Base-by-base conservation (phyloP, 306 rosid genomes). In the Styphnolobium japonicum region DNA sequence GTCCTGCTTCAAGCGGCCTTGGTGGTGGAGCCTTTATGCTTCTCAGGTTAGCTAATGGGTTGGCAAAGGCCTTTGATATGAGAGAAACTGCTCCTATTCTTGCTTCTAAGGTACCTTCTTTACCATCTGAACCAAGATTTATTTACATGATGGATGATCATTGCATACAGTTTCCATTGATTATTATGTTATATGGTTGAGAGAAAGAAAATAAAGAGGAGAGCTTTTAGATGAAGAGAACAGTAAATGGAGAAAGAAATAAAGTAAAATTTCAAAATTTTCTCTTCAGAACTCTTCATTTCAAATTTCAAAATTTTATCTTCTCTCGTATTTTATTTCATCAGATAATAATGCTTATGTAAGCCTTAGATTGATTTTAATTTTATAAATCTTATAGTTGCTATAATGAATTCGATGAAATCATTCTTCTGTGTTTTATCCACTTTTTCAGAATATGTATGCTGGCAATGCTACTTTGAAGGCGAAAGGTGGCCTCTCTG, bases 21-120 rank as follows among this genome's bases (percentile, higher is more conserved):
- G 97, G 98, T 55, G 98, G 97, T 45, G 95, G 95, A 39, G 88
- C 92, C 74, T 91, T 94, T 75, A 79, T 94, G 98, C 80, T 91
- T 57, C 69, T 89, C 46, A 86, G 89, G 42, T 82, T 79, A 60
- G 73, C 86, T 29, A 85, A 16, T 62, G 93, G 95, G 0, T 22
- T 68, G 10, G 77, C 93, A 10, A 83, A 86, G 60, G 92, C 91
- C 67, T 84, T 81, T 55, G 93, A 91, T 77, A 92, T 92, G 93
- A 87, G 98, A 85, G 98, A 94, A 87, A 90, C 92, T 75, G 94
- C 95, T 79, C 94, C 97, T 10, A 57, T 74, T 45, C 87, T 57
- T 6, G 91, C 97, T 82, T 89, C 92, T 37, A 62, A 87, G 97
- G 98, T 90, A 58, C 37, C 67, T 51, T 73, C 39, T 36, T 19